A percentile compares a stretch with the other conserved stretches of the same genome.
Conservation (phyloP, 176 grass and related monocot species). For the Rhynchospora tenuis region DNA sequence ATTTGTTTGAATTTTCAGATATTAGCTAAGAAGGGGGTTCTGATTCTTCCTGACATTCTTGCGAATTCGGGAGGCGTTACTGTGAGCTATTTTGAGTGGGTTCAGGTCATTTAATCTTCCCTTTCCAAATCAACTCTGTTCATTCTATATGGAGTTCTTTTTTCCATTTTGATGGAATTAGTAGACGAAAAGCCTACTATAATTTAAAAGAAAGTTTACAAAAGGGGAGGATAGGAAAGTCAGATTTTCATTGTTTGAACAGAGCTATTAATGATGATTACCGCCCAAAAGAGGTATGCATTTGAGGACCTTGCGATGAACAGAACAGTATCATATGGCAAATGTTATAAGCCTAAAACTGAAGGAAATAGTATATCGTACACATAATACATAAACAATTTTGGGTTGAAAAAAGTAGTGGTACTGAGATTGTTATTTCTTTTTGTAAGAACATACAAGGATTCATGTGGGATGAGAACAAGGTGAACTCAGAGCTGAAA, state of each 20-base stretch:
- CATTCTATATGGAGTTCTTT: background rate
- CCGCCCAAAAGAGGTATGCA: background rate
- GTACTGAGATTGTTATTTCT: background rate
- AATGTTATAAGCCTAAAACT: background rate
- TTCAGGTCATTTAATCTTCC: slow-evolving; percentile 34
- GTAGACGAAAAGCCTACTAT: background rate
- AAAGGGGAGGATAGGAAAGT: background rate
- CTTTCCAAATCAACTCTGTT: background rate
- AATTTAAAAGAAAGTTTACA: background rate
- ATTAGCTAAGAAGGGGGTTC: slow-evolving; percentile 82
- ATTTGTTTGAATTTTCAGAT: slow-evolving; percentile 41
- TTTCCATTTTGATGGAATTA: background rate
- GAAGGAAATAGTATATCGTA: background rate
- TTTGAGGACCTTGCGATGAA: background rate
- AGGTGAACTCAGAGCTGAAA: slow-evolving; percentile 45
- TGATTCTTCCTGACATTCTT: slow-evolving; percentile 88
- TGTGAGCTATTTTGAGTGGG: slow-evolving; percentile 58
- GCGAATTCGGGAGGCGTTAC: slow-evolving; percentile 57
- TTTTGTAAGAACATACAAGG: slow-evolving; percentile 46
- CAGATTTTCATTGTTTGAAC: background rate
- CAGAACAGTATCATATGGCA: background rate
- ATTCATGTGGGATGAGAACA: slow-evolving; percentile 56
- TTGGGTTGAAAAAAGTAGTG: background rate
- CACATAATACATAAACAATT: background rate
- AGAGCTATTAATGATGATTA: background rate